Evolutionary conservation across 2,329 filamentous ascomycete genomes (phyloP).

Genomic region (Nemania serpens): DNA sequence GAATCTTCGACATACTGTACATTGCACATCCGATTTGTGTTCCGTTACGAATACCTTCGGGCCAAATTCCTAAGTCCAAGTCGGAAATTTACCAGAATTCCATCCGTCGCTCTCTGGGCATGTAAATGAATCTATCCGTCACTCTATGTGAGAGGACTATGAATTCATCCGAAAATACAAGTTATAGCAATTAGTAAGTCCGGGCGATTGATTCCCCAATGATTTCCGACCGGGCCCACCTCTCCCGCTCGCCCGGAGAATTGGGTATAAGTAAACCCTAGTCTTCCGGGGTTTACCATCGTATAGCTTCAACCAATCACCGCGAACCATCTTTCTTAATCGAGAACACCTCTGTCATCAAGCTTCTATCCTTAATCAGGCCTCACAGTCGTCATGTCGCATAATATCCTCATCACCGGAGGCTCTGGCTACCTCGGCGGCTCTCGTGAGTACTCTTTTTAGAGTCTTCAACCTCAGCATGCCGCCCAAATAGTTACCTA

Average conservation of each 20-base stretch:
- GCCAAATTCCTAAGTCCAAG: too few relatives aligned
- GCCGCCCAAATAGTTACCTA: not conserved
- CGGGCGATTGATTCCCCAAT: conserved; percentile 15
- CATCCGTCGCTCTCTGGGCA: too few relatives aligned
- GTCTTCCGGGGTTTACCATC: conserved; percentile 1
- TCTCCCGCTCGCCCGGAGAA: too few relatives aligned
- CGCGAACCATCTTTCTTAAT: conserved; percentile 4
- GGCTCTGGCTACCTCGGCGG: conserved; percentile 59
- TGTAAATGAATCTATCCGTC: too few relatives aligned
- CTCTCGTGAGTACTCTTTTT: conserved; percentile 30
- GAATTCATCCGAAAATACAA: conserved; percentile 6
- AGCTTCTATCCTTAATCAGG: not conserved
- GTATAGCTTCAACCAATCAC: conserved; percentile 11
- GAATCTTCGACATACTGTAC: too few relatives aligned
- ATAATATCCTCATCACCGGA: conserved; percentile 55
- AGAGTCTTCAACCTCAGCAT: not conserved
- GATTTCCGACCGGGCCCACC: not conserved
- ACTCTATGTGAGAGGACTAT: too few relatives aligned
- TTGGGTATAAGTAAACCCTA: not conserved
- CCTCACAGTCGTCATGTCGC: conserved; percentile 29
- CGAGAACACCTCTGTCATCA: not conserved
- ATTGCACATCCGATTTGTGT: too few relatives aligned
- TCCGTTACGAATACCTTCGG: too few relatives aligned
- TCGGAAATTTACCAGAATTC: too few relatives aligned
- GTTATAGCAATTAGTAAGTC: conserved; percentile 2